Evolutionary conservation across 176 grass and related monocot species (phyloP).

Genomic region (Oryza rufipogon): DNA sequence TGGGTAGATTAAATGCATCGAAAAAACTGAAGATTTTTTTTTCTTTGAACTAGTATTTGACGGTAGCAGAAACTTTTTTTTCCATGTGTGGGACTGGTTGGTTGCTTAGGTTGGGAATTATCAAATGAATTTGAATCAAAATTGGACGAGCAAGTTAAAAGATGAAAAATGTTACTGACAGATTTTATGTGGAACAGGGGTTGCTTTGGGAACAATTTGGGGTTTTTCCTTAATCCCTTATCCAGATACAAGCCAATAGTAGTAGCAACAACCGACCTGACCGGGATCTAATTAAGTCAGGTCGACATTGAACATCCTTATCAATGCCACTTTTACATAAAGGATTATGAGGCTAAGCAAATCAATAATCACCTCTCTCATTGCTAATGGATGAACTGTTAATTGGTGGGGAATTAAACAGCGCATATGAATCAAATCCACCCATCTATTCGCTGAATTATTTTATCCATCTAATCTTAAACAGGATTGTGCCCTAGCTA

Average conservation of each 20-base stretch:
- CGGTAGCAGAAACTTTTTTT: too few relatives aligned
- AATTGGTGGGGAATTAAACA: not conserved
- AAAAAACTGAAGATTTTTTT: not conserved
- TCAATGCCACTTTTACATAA: not conserved
- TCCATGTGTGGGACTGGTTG: not conserved
- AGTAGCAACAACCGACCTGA: not conserved
- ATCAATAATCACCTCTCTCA: not conserved
- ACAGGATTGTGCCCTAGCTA: not conserved
- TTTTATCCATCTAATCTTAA: slow-evolving; percentile 31
- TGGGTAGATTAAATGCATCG: not conserved
- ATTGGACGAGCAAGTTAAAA: not conserved
- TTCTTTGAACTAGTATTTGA: not conserved
- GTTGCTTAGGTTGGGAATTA: not conserved
- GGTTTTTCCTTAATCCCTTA: not conserved
- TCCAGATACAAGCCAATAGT: not conserved
- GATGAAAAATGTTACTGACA: not conserved
- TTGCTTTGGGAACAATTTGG: not conserved
- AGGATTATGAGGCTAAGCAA: not conserved
- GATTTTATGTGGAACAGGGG: not conserved
- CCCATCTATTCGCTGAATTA: slow-evolving; percentile 10
- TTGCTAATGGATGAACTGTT: slow-evolving; percentile 9
- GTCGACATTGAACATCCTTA: not conserved
- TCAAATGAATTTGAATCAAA: not conserved
- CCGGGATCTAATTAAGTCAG: not conserved
- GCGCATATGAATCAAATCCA: slow-evolving; percentile 22